Evolutionary conservation across 2,329 filamentous ascomycete species (phyloP), one percentile per base, ranked within the genome.

Genomic region (Alternaria sp.): DNA sequence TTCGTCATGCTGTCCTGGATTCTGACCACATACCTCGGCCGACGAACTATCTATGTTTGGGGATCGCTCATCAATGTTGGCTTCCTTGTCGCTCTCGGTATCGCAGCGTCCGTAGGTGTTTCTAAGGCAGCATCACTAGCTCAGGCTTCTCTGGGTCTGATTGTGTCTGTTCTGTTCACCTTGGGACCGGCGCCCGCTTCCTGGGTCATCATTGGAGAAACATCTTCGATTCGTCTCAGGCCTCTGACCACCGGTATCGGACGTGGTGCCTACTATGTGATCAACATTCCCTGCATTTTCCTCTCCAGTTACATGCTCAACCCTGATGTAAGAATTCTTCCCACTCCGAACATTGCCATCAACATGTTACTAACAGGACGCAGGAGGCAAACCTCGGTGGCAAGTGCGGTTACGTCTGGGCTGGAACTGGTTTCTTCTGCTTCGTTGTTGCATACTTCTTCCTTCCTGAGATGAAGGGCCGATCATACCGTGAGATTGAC

Each of bases 1-100:
- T 82, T 88, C 61, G 86, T 88, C 74, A 89, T 89, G 84, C 80
- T 88, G 42, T 90, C 88, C 59, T 90, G 88, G 88, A 78, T 89
- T 57, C 83, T 91, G 51, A 90, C 86, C 14, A 84, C 85, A 1
- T 89, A 87, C 76, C 81, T 88, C 54, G 87, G 88, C 72, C 85
- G 87, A 59, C 87, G 88, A 54, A 84, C 85, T 36, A 89, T 90
- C 76, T 90, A 89, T 75, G 80, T 89, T 56, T 89, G 83, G 79
- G 87, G 88, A 62, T 84, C 84, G 28, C 71, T 78, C 36, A 81
- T 84, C 77, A 88, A 87, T 78, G 79, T 79, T 53, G 67, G 72
- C 38, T 81, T 89, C 66, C 79, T 89, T 12, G 54, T 90, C 61
- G 79, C 80, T 5, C 86, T 90, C 26, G 88, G 88, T 75, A 79